Conservation (phyloP, 257 asterid species). For the Solanum gracilifrons region DNA sequence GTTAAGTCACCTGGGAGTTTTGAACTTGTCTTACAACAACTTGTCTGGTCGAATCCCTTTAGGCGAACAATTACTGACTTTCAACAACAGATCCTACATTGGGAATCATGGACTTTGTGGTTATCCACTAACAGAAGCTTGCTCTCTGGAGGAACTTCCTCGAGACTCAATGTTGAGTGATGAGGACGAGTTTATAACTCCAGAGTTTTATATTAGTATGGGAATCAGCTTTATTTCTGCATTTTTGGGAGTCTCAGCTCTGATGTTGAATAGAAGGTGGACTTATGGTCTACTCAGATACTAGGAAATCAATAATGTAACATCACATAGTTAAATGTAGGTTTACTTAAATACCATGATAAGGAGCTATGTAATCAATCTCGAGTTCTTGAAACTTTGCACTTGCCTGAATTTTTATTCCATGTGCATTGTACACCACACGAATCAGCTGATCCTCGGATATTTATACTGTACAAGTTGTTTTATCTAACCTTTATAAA, state of each 20-base stretch:
- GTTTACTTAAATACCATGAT: background rate
- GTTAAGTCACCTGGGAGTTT: slow-evolving; percentile 8
- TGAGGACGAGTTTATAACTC: background rate
- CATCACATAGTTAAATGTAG: background rate
- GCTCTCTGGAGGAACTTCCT: background rate
- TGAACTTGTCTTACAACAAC: slow-evolving; percentile 28
- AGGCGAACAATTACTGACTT: background rate
- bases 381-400: background rate
- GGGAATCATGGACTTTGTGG: slow-evolving; percentile 7
- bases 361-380: background rate
- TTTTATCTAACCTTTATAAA: background rate
- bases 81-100: background rate
- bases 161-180: background rate
- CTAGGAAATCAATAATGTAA: background rate
- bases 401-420: background rate
- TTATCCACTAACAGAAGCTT: background rate
- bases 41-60: slow-evolving; percentile 16
- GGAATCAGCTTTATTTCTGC: background rate
- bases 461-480: background rate
- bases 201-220: background rate
- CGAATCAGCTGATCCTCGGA: background rate
- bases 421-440: background rate
- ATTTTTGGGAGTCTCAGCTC: background rate
- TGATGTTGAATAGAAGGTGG: background rate
- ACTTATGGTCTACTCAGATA: background rate